Evolutionary conservation across 768 basidiomycete genomes (phyloP).

Genomic region (Mycena albidolilacea): DNA sequence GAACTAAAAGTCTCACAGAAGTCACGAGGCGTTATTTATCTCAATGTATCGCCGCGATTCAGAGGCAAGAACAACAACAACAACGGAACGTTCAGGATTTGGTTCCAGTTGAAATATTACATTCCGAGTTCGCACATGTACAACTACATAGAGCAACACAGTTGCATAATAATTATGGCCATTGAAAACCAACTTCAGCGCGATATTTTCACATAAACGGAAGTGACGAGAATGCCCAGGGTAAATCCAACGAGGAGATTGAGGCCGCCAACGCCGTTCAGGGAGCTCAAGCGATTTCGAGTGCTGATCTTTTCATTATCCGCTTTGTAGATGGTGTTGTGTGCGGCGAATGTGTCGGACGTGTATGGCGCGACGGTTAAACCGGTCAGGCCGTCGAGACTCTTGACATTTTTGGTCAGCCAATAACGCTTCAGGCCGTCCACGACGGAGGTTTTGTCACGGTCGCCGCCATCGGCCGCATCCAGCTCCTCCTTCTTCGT

Average conservation of each 20-base stretch:
- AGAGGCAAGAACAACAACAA: too few relatives aligned
- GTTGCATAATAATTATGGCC: too few relatives aligned
- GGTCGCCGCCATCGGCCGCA: conserved; percentile 39
- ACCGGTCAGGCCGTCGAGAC: conserved; percentile 72
- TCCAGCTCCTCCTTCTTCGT: conserved; percentile 62
- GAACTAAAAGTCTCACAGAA: too few relatives aligned
- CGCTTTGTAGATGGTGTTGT: conserved; percentile 24
- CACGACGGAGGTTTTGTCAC: conserved; percentile 19
- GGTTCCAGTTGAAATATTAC: too few relatives aligned
- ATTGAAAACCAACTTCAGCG: conserved; percentile 8
- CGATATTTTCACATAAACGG: conserved; percentile 13
- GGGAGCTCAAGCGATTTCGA: neutral
- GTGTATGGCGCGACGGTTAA: conserved; percentile 51
- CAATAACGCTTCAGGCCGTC: conserved; percentile 72
- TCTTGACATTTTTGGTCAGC: conserved; percentile 62
- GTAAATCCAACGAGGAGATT: conserved; percentile 36
- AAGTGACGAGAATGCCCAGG: conserved; percentile 28
- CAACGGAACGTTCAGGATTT: too few relatives aligned
- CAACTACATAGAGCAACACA: neutral
- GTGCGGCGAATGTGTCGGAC: conserved; percentile 17
- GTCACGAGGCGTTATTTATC: too few relatives aligned
- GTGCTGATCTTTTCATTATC: conserved; percentile 27
- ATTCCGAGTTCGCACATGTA: too few relatives aligned
- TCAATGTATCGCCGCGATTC: too few relatives aligned
- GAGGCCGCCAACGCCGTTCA: neutral